These are phyloP conservation scores for Phlyctochytrium arcticum DNA, from an alignment of 192 early-diverging fungal genomes.

Conservation along the genomic window DNA sequence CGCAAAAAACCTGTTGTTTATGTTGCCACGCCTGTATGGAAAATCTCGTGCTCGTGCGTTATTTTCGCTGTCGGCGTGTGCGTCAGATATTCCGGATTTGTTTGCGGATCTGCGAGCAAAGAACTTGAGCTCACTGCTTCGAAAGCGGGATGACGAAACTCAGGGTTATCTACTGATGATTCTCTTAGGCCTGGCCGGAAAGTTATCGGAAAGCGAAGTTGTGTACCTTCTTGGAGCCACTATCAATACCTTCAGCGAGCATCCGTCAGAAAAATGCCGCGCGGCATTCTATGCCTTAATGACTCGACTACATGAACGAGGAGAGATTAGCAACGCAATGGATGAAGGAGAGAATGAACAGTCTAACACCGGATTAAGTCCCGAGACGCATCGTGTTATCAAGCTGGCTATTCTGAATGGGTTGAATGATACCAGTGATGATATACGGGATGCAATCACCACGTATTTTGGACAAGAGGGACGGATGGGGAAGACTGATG, in stretches of 20 bases:
- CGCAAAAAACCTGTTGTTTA: conserved; percentile 39
- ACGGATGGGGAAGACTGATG: background rate
- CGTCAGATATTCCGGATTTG: conserved; percentile 42
- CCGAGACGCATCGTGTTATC: conserved; percentile 1
- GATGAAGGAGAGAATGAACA: too few species aligned
- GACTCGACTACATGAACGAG: conserved; percentile 3
- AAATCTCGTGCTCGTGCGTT: conserved; percentile 41
- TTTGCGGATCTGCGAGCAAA: conserved; percentile 51
- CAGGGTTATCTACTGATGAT: conserved; percentile 55
- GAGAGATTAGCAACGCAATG: background rate
- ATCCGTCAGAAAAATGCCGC: conserved; percentile 40
- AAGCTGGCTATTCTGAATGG: conserved; percentile 34
- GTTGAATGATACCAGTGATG: conserved; percentile 30
- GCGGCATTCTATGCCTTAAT: conserved; percentile 40
- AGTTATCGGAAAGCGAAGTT: conserved; percentile 40
- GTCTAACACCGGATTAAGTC: background rate
- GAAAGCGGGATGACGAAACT: conserved; percentile 53
- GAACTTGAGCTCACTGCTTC: conserved; percentile 47
- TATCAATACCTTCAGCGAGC: conserved; percentile 44
- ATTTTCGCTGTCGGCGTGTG: conserved; percentile 52
- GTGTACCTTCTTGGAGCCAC: conserved; percentile 43
- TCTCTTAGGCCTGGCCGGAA: conserved; percentile 42
- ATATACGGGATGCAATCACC: conserved; percentile 30
- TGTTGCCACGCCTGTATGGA: conserved; percentile 47
- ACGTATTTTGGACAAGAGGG: conserved; percentile 21